Conservation (phyloP, 805 yeast species). For the Saccharomycopsis fodiens region DNA sequence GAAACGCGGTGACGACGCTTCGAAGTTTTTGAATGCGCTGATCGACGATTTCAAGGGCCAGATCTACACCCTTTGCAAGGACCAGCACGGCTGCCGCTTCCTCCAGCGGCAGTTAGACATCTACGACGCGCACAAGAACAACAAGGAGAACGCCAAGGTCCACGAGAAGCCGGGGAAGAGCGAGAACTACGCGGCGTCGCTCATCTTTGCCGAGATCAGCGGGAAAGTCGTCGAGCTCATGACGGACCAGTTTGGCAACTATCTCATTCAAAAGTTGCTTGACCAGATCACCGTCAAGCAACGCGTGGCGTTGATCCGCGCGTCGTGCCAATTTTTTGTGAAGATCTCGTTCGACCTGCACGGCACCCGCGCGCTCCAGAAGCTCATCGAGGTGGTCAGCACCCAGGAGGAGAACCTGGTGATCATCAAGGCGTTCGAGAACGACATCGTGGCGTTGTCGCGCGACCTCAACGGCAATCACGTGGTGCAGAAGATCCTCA, state of each 20-base stretch:
- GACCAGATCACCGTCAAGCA: slow-evolving; percentile 69
- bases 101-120: slow-evolving; percentile 79
- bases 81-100: slow-evolving; percentile 94
- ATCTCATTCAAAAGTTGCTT: slow-evolving; percentile 81
- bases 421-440: slow-evolving; percentile 49
- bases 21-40: slow-evolving; percentile 59
- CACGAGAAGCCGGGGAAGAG: not conserved
- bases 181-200: slow-evolving; percentile 43
- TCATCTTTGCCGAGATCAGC: slow-evolving; percentile 76
- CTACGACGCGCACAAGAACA: slow-evolving; percentile 34
- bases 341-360: slow-evolving; percentile 86
- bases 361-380: slow-evolving; percentile 94
- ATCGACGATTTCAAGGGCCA: slow-evolving; percentile 64
- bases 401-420: slow-evolving; percentile 65
- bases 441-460: slow-evolving; percentile 71
- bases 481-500: slow-evolving; percentile 88
- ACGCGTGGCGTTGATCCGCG: slow-evolving; percentile 54
- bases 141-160: slow-evolving; percentile 5
- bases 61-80: slow-evolving; percentile 78
- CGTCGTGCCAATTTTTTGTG: slow-evolving; percentile 47
- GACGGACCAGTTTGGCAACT: slow-evolving; percentile 97
- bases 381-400: slow-evolving; percentile 73
- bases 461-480: slow-evolving; percentile 95
- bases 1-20: slow-evolving; percentile 47
- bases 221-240: slow-evolving; percentile 76